These are phyloP conservation scores for Trypanosoma avium DNA, from an alignment of 208 protist genomes.

Conservation along the genomic window DNA sequence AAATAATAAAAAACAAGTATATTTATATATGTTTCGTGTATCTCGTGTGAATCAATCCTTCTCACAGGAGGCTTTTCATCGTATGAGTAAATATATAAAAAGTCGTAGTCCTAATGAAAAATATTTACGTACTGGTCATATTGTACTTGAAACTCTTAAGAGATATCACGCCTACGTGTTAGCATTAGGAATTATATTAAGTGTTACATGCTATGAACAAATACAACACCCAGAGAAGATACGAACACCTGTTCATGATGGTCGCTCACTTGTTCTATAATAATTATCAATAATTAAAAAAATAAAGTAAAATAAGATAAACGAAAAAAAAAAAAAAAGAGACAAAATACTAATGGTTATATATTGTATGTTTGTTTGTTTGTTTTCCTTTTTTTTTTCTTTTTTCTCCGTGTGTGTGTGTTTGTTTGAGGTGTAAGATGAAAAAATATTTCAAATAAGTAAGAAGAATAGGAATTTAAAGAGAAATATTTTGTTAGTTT, in stretches of 20 bases:
- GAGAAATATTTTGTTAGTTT: no score
- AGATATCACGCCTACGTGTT: slow-evolving; percentile 82
- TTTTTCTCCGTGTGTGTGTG: background rate
- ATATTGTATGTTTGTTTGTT: background rate
- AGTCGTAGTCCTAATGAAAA: slow-evolving; percentile 87
- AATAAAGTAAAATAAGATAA: background rate
- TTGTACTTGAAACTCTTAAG: slow-evolving; percentile 80
- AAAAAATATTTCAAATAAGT: no score
- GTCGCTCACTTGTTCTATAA: slow-evolving; percentile 81
- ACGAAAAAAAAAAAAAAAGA: background rate
- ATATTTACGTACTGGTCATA: slow-evolving; percentile 79
- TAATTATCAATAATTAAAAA: background rate
- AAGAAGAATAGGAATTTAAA: no score
- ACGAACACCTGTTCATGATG: slow-evolving; percentile 63
- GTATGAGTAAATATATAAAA: slow-evolving; percentile 86
- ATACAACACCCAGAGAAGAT: slow-evolving; percentile 58
- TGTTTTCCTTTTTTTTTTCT: background rate
- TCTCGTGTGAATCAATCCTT: slow-evolving; percentile 37
- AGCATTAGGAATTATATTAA: slow-evolving; percentile 56
- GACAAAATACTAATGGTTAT: no score
- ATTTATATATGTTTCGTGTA: slow-evolving; percentile 22
- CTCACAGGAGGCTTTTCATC: slow-evolving; percentile 82
- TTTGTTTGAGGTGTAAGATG: background rate
- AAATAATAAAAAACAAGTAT: background rate
- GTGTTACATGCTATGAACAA: slow-evolving; percentile 67